Percentiles rank a stretch among this genome's conserved stretches.
These are phyloP conservation scores for Candida wancherniae DNA, from an alignment of 805 yeast genomes.

Conservation along the genomic window DNA sequence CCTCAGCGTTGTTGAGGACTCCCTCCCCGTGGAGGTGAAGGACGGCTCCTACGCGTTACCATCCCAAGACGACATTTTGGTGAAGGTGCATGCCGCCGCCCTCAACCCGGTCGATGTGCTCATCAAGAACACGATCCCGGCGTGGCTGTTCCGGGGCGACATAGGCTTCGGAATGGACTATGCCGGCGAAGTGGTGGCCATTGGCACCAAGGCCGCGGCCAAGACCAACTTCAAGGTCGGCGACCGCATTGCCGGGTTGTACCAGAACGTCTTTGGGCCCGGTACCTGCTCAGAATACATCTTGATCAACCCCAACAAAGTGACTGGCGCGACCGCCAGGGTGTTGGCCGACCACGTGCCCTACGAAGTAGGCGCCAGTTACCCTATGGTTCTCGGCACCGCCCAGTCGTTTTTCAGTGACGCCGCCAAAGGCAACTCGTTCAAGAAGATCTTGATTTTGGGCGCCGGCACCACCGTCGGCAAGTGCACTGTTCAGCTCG, in stretches of 20 bases:
- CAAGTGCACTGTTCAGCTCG: constrained; percentile 47
- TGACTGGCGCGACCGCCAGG: constrained; percentile 34
- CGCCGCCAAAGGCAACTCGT: constrained; percentile 29
- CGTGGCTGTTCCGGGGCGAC: constrained; percentile 10
- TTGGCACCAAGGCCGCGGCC: constrained; percentile 23
- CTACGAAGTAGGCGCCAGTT: constrained; percentile 56
- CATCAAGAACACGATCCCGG: constrained; percentile 16
- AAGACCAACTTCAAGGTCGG: constrained; percentile 21
- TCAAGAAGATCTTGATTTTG: constrained; percentile 51
- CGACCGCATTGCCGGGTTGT: constrained; percentile 28
- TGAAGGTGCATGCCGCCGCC: constrained; percentile 29
- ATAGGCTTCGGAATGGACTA: constrained; percentile 31
- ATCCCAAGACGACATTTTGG: constrained; percentile 19
- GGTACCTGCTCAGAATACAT: constrained; percentile 50
- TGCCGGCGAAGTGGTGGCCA: constrained; percentile 29
- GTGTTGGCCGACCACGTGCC: constrained; percentile 42
- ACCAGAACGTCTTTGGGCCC: constrained; percentile 13
- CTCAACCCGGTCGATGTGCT: constrained; percentile 32
- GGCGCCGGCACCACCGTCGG: constrained; percentile 84
- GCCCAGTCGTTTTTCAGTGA: constrained; percentile 41
- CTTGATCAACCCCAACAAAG: constrained; percentile 30
- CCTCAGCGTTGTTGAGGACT: constrained; percentile 10
- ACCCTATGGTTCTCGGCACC: constrained; percentile 60
- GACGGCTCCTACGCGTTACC: constrained; percentile 11
- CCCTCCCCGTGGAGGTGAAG: constrained; percentile 9